Conservation (phyloP, 345 rosid genomes). For the Geranium rotundifolium region DNA sequence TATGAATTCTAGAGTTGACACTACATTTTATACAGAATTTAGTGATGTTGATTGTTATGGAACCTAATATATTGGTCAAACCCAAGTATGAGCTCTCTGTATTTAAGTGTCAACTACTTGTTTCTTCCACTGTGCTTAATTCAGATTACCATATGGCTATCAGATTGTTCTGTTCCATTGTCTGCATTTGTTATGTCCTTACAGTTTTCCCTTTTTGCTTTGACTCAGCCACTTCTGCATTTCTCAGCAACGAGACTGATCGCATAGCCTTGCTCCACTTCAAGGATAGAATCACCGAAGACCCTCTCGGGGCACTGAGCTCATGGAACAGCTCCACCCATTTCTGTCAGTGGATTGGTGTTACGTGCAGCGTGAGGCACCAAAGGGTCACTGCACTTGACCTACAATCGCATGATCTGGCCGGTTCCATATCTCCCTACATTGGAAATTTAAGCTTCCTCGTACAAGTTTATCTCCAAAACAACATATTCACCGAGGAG, state of each 20-base stretch:
- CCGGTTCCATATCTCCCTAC: constrained; percentile 4
- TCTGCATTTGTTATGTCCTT: background rate
- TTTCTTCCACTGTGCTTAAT: too few species aligned
- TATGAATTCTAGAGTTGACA: too few species aligned
- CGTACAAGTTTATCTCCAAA: background rate
- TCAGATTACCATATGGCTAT: background rate
- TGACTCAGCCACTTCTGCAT: background rate
- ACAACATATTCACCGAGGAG: background rate
- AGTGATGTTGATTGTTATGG: too few species aligned
- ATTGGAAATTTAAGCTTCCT: constrained; percentile 4
- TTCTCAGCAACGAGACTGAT: constrained; percentile 1
- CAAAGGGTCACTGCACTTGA: background rate
- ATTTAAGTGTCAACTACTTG: too few species aligned
- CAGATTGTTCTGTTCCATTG: background rate
- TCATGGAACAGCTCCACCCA: background rate
- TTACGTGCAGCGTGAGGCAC: background rate
- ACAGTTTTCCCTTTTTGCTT: background rate
- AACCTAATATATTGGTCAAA: too few species aligned
- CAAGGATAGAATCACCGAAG: background rate
- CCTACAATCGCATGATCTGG: background rate
- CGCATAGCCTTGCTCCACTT: background rate
- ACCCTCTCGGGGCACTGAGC: background rate
- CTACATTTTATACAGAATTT: too few species aligned
- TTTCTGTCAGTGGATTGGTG: background rate
- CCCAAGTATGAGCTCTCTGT: too few species aligned